A percentile compares a stretch with the other conserved stretches of the same genome.
phyloP scores from a whole-genome alignment of 2,329 filamentous ascomycete species.

The Myriangium duriaei region DNA sequence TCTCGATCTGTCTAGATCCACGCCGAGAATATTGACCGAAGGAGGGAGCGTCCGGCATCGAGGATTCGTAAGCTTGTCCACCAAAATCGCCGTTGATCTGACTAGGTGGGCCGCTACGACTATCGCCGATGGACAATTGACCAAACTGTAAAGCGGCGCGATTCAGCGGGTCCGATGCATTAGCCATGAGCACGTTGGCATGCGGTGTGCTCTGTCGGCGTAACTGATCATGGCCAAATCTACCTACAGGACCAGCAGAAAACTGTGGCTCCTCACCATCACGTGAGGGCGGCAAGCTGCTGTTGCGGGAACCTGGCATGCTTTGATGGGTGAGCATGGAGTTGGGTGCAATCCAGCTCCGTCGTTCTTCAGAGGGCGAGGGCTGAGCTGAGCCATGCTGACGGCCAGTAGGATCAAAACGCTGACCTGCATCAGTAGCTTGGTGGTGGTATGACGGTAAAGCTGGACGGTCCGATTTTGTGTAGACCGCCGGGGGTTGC shows the following conservation, averaged over 20 bases:
- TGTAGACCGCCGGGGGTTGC: constrained; percentile 22
- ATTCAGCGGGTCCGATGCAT: constrained; percentile 7
- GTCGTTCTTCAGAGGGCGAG: constrained; percentile 13
- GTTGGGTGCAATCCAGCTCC: constrained; percentile 19
- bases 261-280: constrained; percentile 32
- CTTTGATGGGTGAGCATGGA: constrained; percentile 25
- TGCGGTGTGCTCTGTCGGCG: constrained; percentile 8
- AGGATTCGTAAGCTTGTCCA: background rate
- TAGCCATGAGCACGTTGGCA: constrained; percentile 4
- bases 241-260: constrained; percentile 14
- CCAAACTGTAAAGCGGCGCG: constrained; percentile 12
- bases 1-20: constrained; percentile 4
- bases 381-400: constrained; percentile 7
- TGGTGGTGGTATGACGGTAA: background rate
- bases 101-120: constrained; percentile 18
- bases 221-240: constrained; percentile 2
- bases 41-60: constrained; percentile 1
- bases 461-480: constrained; percentile 21
- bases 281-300: constrained; percentile 44
- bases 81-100: constrained; percentile 6
- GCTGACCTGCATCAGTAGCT: background rate
- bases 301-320: constrained; percentile 39
- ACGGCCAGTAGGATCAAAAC: constrained; percentile 3
- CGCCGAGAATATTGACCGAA: constrained; percentile 1
- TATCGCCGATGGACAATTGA: constrained; percentile 29